phyloP scores from a whole-genome alignment of 2,329 filamentous ascomycete species.

The Hymenoscyphus scutula region DNA sequence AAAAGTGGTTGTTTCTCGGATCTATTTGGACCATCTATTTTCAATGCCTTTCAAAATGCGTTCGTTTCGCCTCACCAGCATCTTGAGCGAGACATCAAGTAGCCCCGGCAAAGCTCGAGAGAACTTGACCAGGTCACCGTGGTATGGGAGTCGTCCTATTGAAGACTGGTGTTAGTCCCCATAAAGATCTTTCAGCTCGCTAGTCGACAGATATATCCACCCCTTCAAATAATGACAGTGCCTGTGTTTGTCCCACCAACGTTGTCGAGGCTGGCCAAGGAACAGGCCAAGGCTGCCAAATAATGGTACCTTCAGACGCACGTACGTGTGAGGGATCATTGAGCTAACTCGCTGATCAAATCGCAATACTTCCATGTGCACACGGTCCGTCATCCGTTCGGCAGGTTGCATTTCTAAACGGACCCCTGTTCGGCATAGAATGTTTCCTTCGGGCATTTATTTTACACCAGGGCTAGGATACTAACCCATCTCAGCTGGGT shows the following conservation, averaged over 20 bases:
- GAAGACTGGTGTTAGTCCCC: neutral
- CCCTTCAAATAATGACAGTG: neutral
- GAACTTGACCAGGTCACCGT: neutral
- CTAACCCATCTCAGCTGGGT: neutral
- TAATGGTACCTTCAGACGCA: neutral
- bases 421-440: constrained; percentile 26
- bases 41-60: neutral
- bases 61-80: neutral
- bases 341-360: constrained; percentile 18
- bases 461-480: constrained; percentile 5
- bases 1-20: neutral
- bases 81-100: neutral
- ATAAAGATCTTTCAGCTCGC: neutral
- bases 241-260: neutral
- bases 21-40: neutral
- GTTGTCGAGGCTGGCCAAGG: neutral
- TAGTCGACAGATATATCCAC: neutral
- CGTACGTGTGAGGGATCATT: constrained; percentile 6
- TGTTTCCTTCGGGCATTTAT: constrained; percentile 31
- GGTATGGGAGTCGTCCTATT: neutral
- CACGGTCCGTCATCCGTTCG: constrained; percentile 17
- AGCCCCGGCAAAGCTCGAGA: neutral
- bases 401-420: constrained; percentile 26
- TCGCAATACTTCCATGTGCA: constrained; percentile 24
- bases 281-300: constrained; percentile 10